Base-by-base conservation (phyloP, 2,329 filamentous ascomycete genomes). In the Beauveria australis region DNA sequence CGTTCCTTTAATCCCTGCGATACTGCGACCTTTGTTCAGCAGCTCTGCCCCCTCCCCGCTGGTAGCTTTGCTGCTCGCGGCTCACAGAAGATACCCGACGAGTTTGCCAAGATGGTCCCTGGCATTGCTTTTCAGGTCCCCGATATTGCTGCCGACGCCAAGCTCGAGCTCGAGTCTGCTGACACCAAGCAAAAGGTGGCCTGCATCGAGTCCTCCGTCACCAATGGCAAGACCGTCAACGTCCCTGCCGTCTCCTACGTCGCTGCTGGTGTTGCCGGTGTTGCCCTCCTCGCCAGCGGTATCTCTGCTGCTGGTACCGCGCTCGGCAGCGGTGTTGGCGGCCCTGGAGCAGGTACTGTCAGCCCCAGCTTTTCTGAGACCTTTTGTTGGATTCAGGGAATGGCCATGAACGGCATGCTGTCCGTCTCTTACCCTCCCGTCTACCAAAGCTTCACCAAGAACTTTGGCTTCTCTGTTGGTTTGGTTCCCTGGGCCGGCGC, bases 341-440 rank as follows among this genome's bases (percentile, higher is more conserved):
- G 87, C 16, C 79, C 80, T 14, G 80, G 85, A 1, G 79, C 80
- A 14, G 80, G 85, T 2, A 81, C 88, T 12, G 79, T 87, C 46
- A 94, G 91, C 67, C 94, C 94, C 28, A 90, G 88, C 58, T 97
- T 97, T 71, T 81, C 81, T 49, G 91, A 97, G 69, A 86, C 95
- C 53, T 82, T 96, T 66, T 86, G 88, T 63, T 95, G 90, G 84
- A 96, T 97, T 74, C 92, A 97, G 75, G 88, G 89, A 54, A 89
- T 97, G 80, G 92, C 94, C 30, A 89, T 94, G 79, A 97, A 94
- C 74, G 92, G 94, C 65, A 97, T 97, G 94, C 81, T 96, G 72
- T 95, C 90, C 62, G 92, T 95, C 67, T 84, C 87, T 67, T 92
- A 96, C 66, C 94, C 94, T 4, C 79, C 85, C 41, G 86, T 97